phyloP scores from a whole-genome alignment of 208 protist genomes.

The Balamuthia mandrillaris region DNA sequence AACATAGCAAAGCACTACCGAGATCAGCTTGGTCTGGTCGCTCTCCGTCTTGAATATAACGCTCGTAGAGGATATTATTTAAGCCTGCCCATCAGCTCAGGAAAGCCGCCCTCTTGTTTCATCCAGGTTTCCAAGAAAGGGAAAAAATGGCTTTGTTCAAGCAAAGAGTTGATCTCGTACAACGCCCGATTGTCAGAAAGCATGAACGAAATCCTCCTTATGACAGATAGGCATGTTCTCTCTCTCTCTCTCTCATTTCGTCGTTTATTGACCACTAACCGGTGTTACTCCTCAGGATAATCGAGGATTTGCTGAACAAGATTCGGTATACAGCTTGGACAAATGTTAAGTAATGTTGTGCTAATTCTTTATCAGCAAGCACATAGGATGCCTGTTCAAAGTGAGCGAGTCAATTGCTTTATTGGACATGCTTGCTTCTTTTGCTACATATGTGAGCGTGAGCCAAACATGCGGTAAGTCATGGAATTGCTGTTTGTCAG shows the following conservation, averaged over 20 bases:
- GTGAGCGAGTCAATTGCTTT: slow-evolving; percentile 81
- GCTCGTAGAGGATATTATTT: background rate
- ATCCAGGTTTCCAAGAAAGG: slow-evolving; percentile 3
- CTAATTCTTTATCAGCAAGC: slow-evolving; percentile 63
- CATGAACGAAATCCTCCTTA: slow-evolving; percentile 70
- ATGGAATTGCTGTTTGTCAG: background rate
- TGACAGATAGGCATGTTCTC: slow-evolving; percentile 48
- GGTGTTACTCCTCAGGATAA: slow-evolving; percentile 33
- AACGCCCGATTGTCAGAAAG: slow-evolving; percentile 69
- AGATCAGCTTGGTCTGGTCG: background rate
- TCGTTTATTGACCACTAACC: background rate
- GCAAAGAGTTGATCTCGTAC: slow-evolving; percentile 69
- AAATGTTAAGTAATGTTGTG: no score
- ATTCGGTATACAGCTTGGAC: no score
- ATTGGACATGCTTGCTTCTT: slow-evolving; percentile 72
- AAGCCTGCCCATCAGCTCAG: background rate
- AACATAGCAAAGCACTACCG: background rate
- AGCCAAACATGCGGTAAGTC: slow-evolving; percentile 7
- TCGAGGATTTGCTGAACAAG: slow-evolving; percentile 74
- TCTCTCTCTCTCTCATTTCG: background rate
- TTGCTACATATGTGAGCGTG: slow-evolving; percentile 30
- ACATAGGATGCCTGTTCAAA: slow-evolving; percentile 77
- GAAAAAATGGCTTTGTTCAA: slow-evolving; percentile 13
- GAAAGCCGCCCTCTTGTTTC: background rate
- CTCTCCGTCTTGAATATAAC: background rate